A percentile compares a stretch with the other conserved stretches of the same genome.
Conservation (phyloP, 2,329 filamentous ascomycete species). For the Talaromyces sp. region DNA sequence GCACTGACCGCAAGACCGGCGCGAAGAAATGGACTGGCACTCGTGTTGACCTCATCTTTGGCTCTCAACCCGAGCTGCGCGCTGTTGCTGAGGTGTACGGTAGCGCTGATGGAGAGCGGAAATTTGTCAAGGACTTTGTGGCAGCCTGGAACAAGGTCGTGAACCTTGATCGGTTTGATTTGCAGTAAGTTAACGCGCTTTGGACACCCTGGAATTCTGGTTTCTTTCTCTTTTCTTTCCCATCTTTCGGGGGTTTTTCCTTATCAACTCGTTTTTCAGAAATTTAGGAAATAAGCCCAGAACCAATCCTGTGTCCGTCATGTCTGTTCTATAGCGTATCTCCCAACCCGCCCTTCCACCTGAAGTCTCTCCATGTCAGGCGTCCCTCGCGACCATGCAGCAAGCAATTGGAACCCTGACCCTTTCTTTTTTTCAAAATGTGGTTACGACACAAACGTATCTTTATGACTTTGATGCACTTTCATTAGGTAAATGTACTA, state of each 20-base stretch:
- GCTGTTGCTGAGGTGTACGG: slow-evolving; percentile 68
- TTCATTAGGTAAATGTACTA: neutral
- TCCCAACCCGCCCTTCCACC: neutral
- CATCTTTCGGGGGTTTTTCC: neutral
- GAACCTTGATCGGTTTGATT: slow-evolving; percentile 67
- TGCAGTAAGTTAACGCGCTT: slow-evolving; percentile 20
- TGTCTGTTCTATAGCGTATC: neutral
- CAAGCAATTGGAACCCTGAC: neutral
- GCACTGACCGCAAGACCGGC: slow-evolving; percentile 61
- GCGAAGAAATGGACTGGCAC: slow-evolving; percentile 65
- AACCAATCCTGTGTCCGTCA: neutral
- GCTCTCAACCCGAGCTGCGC: slow-evolving; percentile 69
- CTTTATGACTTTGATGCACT: neutral
- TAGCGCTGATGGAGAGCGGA: slow-evolving; percentile 53
- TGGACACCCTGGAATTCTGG: neutral
- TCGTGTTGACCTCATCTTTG: slow-evolving; percentile 66
- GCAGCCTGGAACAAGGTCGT: slow-evolving; percentile 70
- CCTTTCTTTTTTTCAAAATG: neutral
- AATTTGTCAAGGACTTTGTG: slow-evolving; percentile 69
- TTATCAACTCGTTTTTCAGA: neutral
- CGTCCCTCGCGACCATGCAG: neutral
- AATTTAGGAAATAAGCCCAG: neutral
- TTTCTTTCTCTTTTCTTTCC: neutral
- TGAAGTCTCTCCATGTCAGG: neutral
- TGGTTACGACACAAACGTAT: neutral